Percentiles rank a stretch among this genome's conserved stretches.
phyloP scores from a whole-genome alignment of 495 filamentous ascomycete species.

The Cetradonia linearis region DNA sequence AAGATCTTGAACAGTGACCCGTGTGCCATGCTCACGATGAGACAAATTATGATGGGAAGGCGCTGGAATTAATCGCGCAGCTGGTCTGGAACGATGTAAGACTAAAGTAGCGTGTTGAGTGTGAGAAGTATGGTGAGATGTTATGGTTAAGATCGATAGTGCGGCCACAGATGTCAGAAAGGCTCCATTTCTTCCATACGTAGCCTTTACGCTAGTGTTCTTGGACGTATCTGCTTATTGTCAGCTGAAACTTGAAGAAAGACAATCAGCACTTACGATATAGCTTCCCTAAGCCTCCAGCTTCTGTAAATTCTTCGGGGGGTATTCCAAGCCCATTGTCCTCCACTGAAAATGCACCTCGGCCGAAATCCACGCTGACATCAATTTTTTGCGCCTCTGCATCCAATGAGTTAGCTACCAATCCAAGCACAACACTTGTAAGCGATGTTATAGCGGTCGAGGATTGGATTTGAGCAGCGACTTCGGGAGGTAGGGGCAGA shows the following conservation, averaged over 20 bases:
- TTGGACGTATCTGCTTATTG: constrained; percentile 65
- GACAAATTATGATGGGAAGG: constrained; percentile 48
- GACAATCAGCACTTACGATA: constrained; percentile 47
- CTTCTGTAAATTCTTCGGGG: constrained; percentile 56
- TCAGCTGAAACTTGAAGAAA: background rate
- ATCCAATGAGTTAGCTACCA: constrained; percentile 84
- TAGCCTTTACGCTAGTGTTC: constrained; percentile 33
- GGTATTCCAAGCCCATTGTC: constrained; percentile 79
- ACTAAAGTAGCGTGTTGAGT: constrained; percentile 57
- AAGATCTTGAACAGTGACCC: constrained; percentile 70
- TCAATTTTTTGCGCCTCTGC: constrained; percentile 61
- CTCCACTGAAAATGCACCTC: constrained; percentile 74
- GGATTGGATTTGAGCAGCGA: constrained; percentile 78
- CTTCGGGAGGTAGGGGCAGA: constrained; percentile 59
- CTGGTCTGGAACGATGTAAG: constrained; percentile 58
- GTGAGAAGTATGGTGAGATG: constrained; percentile 59
- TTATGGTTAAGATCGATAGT: constrained; percentile 66
- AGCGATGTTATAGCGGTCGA: constrained; percentile 68
- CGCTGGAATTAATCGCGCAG: constrained; percentile 59
- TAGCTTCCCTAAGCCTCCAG: constrained; percentile 62
- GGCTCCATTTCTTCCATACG: constrained; percentile 60
- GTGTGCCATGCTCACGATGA: constrained; percentile 58
- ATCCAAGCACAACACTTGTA: constrained; percentile 58
- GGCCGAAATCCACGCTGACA: constrained; percentile 61
- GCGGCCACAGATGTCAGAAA: constrained; percentile 72